Conservation (phyloP, 495 filamentous ascomycete genomes). For the Penicillium cataractarum region DNA sequence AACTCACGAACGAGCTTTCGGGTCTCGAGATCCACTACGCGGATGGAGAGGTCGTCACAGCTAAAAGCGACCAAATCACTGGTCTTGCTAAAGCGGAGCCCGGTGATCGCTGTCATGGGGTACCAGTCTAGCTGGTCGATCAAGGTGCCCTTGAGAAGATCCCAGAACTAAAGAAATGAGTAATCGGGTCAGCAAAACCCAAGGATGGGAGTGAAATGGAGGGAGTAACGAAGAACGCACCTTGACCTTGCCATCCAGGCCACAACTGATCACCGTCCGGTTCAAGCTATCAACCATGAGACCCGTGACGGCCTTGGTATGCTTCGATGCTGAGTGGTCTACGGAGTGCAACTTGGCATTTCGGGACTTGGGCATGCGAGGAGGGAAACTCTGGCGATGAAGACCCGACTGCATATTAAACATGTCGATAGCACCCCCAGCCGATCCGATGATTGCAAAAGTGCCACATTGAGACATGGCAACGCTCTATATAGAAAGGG, state of each 20-base stretch:
- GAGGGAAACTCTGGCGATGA: slow-evolving; percentile 83
- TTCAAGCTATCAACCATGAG: slow-evolving; percentile 85
- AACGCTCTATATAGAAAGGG: slow-evolving; percentile 59
- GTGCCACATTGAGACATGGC: slow-evolving; percentile 88
- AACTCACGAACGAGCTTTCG: slow-evolving; percentile 88
- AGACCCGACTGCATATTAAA: slow-evolving; percentile 95
- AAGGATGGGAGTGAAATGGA: neutral
- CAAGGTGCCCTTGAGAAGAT: slow-evolving; percentile 77
- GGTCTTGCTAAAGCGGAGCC: slow-evolving; percentile 73
- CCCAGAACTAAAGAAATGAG: slow-evolving; percentile 70
- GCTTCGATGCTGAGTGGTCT: slow-evolving; percentile 44
- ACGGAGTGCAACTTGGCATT: neutral
- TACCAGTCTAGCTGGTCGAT: slow-evolving; percentile 84
- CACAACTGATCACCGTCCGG: slow-evolving; percentile 77
- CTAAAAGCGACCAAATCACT: slow-evolving; percentile 88
- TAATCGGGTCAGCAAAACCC: slow-evolving; percentile 15
- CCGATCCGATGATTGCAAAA: slow-evolving; percentile 90
- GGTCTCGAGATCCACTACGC: slow-evolving; percentile 89
- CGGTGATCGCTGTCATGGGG: slow-evolving; percentile 74
- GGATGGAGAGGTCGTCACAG: slow-evolving; percentile 85
- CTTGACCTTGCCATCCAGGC: slow-evolving; percentile 91
- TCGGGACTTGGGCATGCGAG: slow-evolving; percentile 60
- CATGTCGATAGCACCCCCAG: slow-evolving; percentile 81
- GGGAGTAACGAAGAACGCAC: slow-evolving; percentile 22
- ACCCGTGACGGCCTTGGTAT: slow-evolving; percentile 82